phyloP scores from a whole-genome alignment of 768 basidiomycete species.

The Tylopilus rubrobrunneus region DNA sequence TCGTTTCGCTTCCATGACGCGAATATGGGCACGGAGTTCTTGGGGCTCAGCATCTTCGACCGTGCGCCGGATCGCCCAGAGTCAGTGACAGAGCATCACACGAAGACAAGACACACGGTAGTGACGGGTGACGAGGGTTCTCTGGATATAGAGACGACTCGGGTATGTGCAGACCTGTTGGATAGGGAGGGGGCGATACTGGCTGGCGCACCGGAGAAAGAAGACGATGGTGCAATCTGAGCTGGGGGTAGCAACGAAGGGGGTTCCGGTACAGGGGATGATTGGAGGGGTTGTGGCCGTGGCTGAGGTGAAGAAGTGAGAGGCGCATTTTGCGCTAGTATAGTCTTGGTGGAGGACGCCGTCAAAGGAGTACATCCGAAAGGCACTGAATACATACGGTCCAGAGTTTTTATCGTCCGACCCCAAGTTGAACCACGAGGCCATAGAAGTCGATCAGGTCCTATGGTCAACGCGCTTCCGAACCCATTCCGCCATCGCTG shows the following conservation, averaged over 20 bases:
- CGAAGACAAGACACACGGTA: conserved; percentile 14
- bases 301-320: conserved; percentile 31
- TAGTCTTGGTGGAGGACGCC: conserved; percentile 25
- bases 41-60: conserved; percentile 63
- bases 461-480: too few relatives aligned
- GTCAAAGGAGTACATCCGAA: not conserved
- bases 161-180: conserved; percentile 9
- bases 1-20: conserved; percentile 82
- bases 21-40: conserved; percentile 78
- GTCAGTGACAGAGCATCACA: conserved; percentile 10
- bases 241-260: conserved; percentile 7
- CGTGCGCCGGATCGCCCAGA: conserved; percentile 15
- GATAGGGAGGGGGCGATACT: conserved; percentile 3
- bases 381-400: not conserved
- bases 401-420: not conserved
- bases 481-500: not conserved
- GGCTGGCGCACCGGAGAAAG: conserved; percentile 9
- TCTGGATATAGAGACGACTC: conserved; percentile 18
- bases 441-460: not conserved
- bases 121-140: conserved; percentile 26
- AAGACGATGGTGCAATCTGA: conserved; percentile 15
- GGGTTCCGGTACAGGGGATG: conserved; percentile 13
- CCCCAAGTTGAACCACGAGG: not conserved
- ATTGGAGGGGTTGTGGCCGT: conserved; percentile 19
- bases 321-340: conserved; percentile 36